Base-by-base conservation (phyloP, 345 rosid genomes). In the Eucalyptus cloeziana region DNA sequence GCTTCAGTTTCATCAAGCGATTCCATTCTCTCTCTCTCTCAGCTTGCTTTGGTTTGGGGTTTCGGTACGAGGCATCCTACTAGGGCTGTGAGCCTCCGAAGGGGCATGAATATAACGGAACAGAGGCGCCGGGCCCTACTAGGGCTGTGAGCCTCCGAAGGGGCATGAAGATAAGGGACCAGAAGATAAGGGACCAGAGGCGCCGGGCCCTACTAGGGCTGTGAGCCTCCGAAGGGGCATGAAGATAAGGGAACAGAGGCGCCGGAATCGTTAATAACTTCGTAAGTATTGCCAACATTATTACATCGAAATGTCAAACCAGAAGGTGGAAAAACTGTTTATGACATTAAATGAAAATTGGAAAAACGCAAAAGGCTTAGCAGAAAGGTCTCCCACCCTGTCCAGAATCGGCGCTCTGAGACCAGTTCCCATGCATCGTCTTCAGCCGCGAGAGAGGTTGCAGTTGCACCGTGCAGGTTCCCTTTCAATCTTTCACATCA, bases 361-460 rank as follows among this genome's bases (percentile, higher is more conserved):
- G 71, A 16, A n/a, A 62, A 13, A 13, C 71, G 71, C 33, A 30
- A 62, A 60, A 30, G 30, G 71, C 71, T 6, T 13, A 4, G 71
- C 71, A 30, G 3, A 62, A 62, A 40, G 43, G 33, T 22, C 27
- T 49, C 9, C 47, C 86, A 56, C 54, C 33, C 71, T 19, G 86
- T 44, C 89, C 92, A 91, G 90, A 90, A 88, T 89, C 89, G 88
- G 87, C 90, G 94, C 90, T 52, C 87, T 52, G 89, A 91, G 91
- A 89, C 89, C 87, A 87, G 15, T 56, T 89, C 88, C 90, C 92
- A 64, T 37, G 88, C 87, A 87, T 14, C 19, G 81, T 89, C 89
- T 85, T 49, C 90, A 33, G 56, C 87, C 21, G 49, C 86, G 49
- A 47, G 49, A 47, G 49, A 47, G 64, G 5, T 56, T 56, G 64